A percentile compares a stretch with the other conserved stretches of the same genome.
Evolutionary conservation across 192 early-diverging fungal species (phyloP).

Genomic region (Backusella luteola): DNA sequence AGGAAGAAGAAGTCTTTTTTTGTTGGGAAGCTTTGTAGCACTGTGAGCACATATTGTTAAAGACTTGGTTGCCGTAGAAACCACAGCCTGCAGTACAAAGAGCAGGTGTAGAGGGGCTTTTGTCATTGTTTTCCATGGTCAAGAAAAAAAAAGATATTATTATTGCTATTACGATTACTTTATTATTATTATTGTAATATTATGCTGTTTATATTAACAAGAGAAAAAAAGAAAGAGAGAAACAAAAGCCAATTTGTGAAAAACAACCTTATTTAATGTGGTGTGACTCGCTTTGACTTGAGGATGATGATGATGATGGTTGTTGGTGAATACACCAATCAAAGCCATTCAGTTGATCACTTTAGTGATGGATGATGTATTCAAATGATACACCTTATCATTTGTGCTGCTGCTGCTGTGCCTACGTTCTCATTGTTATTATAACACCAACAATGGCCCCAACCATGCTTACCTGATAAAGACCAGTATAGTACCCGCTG

Average conservation of each 20-base stretch:
- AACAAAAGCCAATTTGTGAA: background rate
- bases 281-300: background rate
- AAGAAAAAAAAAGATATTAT: background rate
- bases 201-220: background rate
- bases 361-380: no score
- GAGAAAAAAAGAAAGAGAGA: background rate
- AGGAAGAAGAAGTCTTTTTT: conserved; percentile 16
- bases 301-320: no score
- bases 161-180: background rate
- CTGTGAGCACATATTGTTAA: conserved; percentile 73
- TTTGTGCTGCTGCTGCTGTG: background rate
- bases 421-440: background rate
- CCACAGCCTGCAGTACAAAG: conserved; percentile 67
- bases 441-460: background rate
- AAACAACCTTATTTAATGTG: background rate
- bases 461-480: conserved; percentile 50
- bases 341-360: no score
- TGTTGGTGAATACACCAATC: no score
- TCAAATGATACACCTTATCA: background rate
- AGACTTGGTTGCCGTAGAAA: conserved; percentile 69
- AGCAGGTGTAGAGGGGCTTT: conserved; percentile 30
- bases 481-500: conserved; percentile 72
- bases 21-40: conserved; percentile 57
- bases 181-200: background rate
- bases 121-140: conserved; percentile 8